Percentiles rank a stretch among this genome's conserved stretches.
phyloP scores from a whole-genome alignment of 352 stramenopile species.

The Phytophthora constricta region DNA sequence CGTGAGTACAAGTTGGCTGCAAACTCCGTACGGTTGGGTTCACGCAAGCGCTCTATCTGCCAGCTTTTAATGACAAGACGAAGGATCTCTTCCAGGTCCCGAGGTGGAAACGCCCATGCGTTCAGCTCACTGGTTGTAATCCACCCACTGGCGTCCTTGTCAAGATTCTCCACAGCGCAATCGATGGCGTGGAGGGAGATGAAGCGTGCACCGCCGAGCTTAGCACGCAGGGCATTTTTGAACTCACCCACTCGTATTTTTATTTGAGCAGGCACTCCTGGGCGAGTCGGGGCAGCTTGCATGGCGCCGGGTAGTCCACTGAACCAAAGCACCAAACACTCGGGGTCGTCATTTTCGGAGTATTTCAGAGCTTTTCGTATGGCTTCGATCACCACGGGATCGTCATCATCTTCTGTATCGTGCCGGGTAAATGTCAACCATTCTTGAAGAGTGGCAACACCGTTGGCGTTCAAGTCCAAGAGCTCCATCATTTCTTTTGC shows the following conservation, averaged over 20 bases:
- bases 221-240: slow-evolving; percentile 53
- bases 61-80: slow-evolving; percentile 45
- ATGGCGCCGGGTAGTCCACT: slow-evolving; percentile 47
- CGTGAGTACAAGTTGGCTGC: slow-evolving; percentile 43
- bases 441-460: slow-evolving; percentile 61
- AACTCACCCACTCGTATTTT: slow-evolving; percentile 70
- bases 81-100: slow-evolving; percentile 71
- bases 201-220: slow-evolving; percentile 14
- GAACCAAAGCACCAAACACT: slow-evolving; percentile 55
- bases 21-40: slow-evolving; percentile 22
- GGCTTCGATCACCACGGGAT: slow-evolving; percentile 32
- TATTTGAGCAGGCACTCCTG: slow-evolving; percentile 17
- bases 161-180: slow-evolving; percentile 45
- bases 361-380: slow-evolving; percentile 27
- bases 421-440: slow-evolving; percentile 52
- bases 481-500: slow-evolving; percentile 45
- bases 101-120: slow-evolving; percentile 57
- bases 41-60: slow-evolving; percentile 24
- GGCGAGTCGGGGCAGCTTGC: not conserved
- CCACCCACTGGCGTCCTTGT: slow-evolving; percentile 70
- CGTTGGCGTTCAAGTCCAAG: slow-evolving; percentile 63
- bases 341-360: slow-evolving; percentile 22
- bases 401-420: slow-evolving; percentile 9
- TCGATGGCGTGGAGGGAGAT: slow-evolving; percentile 40
- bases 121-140: slow-evolving; percentile 66